phyloP scores from a whole-genome alignment of 306 rosid species.

The Bauhinia variegata region DNA sequence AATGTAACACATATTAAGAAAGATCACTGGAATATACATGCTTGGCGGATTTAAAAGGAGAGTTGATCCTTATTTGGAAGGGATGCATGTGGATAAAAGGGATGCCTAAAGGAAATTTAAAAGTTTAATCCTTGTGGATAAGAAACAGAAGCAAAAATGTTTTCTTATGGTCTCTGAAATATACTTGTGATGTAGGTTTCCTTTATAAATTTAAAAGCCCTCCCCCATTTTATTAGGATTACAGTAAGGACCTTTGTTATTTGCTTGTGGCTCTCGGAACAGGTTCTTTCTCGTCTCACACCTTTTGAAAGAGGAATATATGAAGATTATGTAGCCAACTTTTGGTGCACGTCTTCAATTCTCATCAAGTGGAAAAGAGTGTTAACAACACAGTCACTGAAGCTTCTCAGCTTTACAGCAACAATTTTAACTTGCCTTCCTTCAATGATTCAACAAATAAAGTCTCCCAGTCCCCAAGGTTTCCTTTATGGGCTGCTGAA shows the following conservation, averaged over 20 bases:
- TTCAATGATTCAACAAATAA: constrained; percentile 88
- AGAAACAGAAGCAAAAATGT: too few relatives aligned
- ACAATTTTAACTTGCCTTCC: constrained; percentile 77
- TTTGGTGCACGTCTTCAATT: constrained; percentile 92
- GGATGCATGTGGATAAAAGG: too few relatives aligned
- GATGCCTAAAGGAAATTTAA: too few relatives aligned
- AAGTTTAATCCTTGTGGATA: too few relatives aligned
- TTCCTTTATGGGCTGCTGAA: constrained; percentile 84
- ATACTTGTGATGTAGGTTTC: too few relatives aligned
- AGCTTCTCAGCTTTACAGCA: constrained; percentile 66
- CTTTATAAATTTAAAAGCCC: too few relatives aligned
- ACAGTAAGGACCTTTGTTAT: constrained; percentile 1
- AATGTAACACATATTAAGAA: too few relatives aligned
- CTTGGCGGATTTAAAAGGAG: too few relatives aligned
- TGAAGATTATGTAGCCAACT: constrained; percentile 93
- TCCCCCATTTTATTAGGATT: constrained; percentile 26
- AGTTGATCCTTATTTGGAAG: too few relatives aligned
- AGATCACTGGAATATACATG: too few relatives aligned
- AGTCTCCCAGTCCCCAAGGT: constrained; percentile 70
- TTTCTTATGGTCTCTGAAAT: too few relatives aligned
- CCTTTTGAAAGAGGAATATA: constrained; percentile 95
- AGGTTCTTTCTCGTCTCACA: constrained; percentile 86
- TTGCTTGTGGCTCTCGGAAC: constrained; percentile 37
- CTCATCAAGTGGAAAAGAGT: constrained; percentile 89
- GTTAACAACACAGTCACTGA: constrained; percentile 63